Evolutionary conservation across 1,284 basidiomycete genomes (phyloP), one percentile per base, ranked within the genome.

Genomic region (Apiotrichum domesticum): DNA sequence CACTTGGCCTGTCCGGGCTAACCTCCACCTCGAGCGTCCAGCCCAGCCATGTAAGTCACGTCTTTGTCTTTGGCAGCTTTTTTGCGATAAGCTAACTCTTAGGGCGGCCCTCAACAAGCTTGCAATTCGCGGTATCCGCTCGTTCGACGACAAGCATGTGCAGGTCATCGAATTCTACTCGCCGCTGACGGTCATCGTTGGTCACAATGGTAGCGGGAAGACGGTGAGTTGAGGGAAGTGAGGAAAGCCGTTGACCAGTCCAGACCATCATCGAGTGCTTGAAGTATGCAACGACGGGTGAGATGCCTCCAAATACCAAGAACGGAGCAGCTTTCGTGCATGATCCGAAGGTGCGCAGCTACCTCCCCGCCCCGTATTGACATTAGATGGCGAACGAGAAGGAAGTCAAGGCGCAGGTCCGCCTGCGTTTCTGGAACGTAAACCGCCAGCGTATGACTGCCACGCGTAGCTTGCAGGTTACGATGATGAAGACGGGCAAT

Each of bases 201-300:
- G 96, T 5, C 90, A 95, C 79, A 98, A 98, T 78, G 96, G 96
- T 13, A 94, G 90, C 66, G 96, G 96, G 51, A 99, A 99, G 80
- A 99, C 96, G 15, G 83, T 83, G 52, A 70, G 78, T 42, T 42
- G 41, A 42, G 11, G 41, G 29, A 29, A 29, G 56, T 79, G 83
- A 51, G 90, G 90, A 88, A 39, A 2, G 13, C 37, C 37, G 8
- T 39, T 39, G 37, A 13, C 13, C 13, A 8, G 37, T 39, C 41
- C 64, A 84, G 69, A 98, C 95, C 1, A 90, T 98, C 72, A 98
- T 99, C 75, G 96, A 98, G 80, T 98, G 95, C 77, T 84, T 98
- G 72, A 98, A 98, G 79, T 99, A 98, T 74, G 92, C 92, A 4
- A 97, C 95, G 0, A 98, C 96, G 0, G 96, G 96, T 37, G 94